Evolutionary conservation across 768 basidiomycete genomes (phyloP), one percentile per base, ranked within the genome.

Genomic region (Pleurotus pulmonarius): DNA sequence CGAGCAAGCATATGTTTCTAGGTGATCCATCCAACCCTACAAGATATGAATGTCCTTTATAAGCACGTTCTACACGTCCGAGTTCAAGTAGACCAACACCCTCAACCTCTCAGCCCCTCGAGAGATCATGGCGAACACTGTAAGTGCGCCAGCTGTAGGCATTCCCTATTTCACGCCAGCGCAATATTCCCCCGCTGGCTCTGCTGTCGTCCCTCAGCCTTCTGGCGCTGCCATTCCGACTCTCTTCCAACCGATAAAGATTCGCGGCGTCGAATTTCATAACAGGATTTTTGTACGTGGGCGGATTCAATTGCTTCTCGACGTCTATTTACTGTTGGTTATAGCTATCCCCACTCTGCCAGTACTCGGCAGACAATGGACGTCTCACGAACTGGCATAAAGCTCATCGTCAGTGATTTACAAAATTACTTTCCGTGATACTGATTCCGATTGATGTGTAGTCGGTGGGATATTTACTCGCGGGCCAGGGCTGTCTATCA

Each of bases 401-500:
- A 41, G 76, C 76, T 11, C 77, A 79, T 61, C 67, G 61, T 61
- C 16, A 20, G 61, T 59, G 13, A 8, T 69, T 70, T 2, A 56
- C 72, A 72, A 56, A 63, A 68, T 72, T 47, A 16, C 6, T 46
- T 15, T 9, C 9, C 7, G 11, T 12, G n/a, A 7, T 46, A 29
- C 64, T 61, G 24, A 43, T 26, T 44, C 13, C 24, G 25, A n/a
- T 49, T 26, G 20, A 44, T 20, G 15, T 55, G 13, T 39, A 82
- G 81, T 81, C 16, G 76, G 78, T 2, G 77, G 78, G 8, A 81
- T 83, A 22, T 60, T 81, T 45, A 75, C 73, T 3, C 78, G 82
- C 20, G 72, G 72, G 5, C 78, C 86, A 0, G 86, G 83, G 0
- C 69, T 81, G 4, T 77, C 85, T 58, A 71, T 83, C 29, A 70